A percentile compares a stretch with the other conserved stretches of the same genome.
These are phyloP conservation scores for Turnera subulata DNA, from an alignment of 345 rosid genomes.

Conservation along the genomic window DNA sequence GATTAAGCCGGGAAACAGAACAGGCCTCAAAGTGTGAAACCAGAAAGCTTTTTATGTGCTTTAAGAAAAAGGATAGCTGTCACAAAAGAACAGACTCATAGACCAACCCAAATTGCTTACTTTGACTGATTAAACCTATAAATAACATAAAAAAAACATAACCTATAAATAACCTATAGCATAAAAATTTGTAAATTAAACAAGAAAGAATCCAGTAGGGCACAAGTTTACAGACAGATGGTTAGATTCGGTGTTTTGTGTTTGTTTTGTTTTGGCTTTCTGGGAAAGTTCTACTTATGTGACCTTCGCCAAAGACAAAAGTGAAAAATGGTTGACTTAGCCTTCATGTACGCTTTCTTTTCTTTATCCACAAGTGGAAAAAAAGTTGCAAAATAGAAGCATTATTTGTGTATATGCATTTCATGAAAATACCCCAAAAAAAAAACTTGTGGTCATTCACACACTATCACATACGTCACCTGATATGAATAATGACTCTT, in stretches of 20 bases:
- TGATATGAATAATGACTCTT: too few relatives aligned
- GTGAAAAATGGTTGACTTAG: conserved; percentile 19
- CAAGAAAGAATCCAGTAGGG: neutral
- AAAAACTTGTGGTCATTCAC: too few relatives aligned
- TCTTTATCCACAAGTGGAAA: neutral
- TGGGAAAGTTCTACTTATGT: conserved; percentile 14
- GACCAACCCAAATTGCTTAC: conserved; percentile 2
- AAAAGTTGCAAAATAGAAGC: too few relatives aligned
- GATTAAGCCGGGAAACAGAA: conserved; percentile 10
- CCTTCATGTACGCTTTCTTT: neutral
- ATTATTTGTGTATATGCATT: too few relatives aligned
- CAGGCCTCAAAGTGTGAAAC: conserved; percentile 26
- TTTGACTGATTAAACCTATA: conserved; percentile 28
- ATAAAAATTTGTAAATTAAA: neutral
- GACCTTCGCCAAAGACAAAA: conserved; percentile 11
- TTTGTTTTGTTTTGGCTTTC: conserved; percentile 10
- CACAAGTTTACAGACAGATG: neutral
- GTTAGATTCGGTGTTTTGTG: conserved; percentile 11
- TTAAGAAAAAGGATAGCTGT: conserved; percentile 20
- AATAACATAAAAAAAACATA: neutral
- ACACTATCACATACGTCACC: too few relatives aligned
- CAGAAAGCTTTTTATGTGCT: conserved; percentile 8
- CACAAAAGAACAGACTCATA: conserved; percentile 15
- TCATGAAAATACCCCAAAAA: too few relatives aligned
- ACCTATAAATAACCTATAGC: too few relatives aligned